Base-by-base conservation (phyloP, 371 early-diverging fungal genomes). In the Mortierella sp. region DNA sequence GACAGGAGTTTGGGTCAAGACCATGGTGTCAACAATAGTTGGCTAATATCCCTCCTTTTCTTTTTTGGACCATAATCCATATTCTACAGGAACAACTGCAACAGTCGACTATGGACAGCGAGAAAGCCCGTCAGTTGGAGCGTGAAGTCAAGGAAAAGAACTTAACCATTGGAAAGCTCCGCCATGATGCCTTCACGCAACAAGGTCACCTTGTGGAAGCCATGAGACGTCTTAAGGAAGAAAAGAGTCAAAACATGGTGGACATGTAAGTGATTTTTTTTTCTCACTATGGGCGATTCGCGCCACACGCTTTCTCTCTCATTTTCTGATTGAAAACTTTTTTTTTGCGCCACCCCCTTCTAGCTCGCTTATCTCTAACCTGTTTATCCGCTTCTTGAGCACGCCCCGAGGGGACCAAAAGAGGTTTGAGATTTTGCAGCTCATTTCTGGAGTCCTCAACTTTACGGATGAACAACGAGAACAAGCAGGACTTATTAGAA, bases 381-480 rank as follows among this genome's bases (percentile, higher is more conserved):
- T 97, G 19, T 83, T 97, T 30, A 91, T 96, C 60, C 91, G 93
- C 0, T 97, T 96, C 76, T 81, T 95, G 64, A 83, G 90, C 62
- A 89, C 94, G 45, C 94, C 94, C 43, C 87, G 95, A 29, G 96
- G 95, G 25, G 96, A 96, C 75, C 86, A 91, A 53, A 96, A 94
- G 75, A 88, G 95, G 43, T 97, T 86, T 74, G 97, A 97, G 77
- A 94, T 96, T 55, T 80, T 97, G 60, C 90, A 89, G 45, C 89
- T 97, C 55, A 95, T 97, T 81, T 88, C 94, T n/a, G 92, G 89
- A 64, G 93, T 96, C 19, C 82, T 97, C 57, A 91, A 94, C 81
- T 88, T 95, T 62, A 87, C 85, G 12, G 95, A 95, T 56, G 94
- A 95, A 74, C 95, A 97, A 80, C 93, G 93, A 66, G 90, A 91